Evolutionary conservation across 768 basidiomycete species (phyloP).

Genomic region (Suillus decipiens): DNA sequence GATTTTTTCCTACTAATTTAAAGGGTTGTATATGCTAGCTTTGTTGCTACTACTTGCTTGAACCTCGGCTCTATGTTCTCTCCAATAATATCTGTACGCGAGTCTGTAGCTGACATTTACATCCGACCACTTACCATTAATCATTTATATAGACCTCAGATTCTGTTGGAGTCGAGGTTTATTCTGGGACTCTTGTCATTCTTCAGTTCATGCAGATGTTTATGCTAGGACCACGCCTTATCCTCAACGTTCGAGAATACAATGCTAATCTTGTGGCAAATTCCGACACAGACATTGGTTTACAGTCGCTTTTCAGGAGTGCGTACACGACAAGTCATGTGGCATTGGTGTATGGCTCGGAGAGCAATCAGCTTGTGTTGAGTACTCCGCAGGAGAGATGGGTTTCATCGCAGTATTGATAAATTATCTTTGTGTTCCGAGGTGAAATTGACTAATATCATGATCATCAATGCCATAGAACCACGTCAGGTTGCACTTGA

Average conservation of each 20-base stretch:
- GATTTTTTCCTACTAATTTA: not conserved
- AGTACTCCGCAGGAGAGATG: not conserved
- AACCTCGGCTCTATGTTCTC: not conserved
- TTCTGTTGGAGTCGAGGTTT: not conserved
- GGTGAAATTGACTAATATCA: not conserved
- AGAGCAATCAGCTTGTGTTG: not conserved
- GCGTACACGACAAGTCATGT: not conserved
- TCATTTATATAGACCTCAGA: not conserved
- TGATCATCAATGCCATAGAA: not conserved
- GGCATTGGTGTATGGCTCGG: not conserved
- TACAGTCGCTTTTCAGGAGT: not conserved
- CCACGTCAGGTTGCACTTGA: too few species aligned
- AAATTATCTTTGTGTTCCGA: not conserved
- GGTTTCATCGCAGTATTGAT: not conserved
- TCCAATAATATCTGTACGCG: not conserved
- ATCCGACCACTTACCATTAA: not conserved
- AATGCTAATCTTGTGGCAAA: not conserved
- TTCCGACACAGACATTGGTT: not conserved
- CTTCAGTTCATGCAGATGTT: not conserved
- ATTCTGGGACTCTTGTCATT: not conserved
- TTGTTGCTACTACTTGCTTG: not conserved
- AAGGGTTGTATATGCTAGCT: not conserved
- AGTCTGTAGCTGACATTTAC: not conserved
- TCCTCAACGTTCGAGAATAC: not conserved
- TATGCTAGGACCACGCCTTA: not conserved